Percentiles rank a stretch among this genome's conserved stretches.
phyloP scores from a whole-genome alignment of 768 basidiomycete species.

The Boletus patriciae region DNA sequence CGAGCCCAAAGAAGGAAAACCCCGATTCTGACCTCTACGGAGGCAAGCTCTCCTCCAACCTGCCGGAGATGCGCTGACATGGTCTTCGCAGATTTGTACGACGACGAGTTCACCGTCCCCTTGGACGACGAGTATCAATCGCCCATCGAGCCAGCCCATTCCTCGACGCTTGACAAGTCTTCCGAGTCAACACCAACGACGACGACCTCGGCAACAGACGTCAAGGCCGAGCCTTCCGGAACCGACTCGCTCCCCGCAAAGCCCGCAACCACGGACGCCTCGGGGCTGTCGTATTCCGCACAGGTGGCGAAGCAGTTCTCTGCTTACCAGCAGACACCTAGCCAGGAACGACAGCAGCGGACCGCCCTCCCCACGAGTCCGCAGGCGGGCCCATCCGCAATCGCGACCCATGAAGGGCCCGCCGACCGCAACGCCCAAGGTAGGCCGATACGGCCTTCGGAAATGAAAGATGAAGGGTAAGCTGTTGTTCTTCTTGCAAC shows the following conservation, averaged over 20 bases:
- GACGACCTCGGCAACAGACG: conserved; percentile 18
- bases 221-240: conserved; percentile 25
- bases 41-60: conserved; percentile 34
- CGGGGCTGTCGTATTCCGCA: conserved; percentile 55
- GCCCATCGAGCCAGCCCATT: conserved; percentile 26
- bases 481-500: conserved; percentile 33
- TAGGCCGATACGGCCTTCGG: conserved; percentile 61
- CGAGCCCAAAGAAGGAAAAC: conserved; percentile 28
- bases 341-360: conserved; percentile 59
- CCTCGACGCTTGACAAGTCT: conserved; percentile 19
- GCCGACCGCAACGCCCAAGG: conserved; percentile 39
- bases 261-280: conserved; percentile 24
- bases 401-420: conserved; percentile 38
- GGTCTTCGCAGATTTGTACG: conserved; percentile 49
- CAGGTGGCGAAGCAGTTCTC: conserved; percentile 69
- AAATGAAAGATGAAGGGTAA: conserved; percentile 86
- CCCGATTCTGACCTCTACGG: conserved; percentile 47
- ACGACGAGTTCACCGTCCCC: conserved; percentile 41
- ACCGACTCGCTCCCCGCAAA: conserved; percentile 29
- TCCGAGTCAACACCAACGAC: conserved; percentile 18
- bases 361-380: conserved; percentile 25
- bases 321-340: conserved; percentile 61
- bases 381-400: conserved; percentile 29
- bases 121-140: conserved; percentile 34
- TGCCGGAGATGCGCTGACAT: conserved; percentile 1